phyloP scores from a whole-genome alignment of 2,329 filamentous ascomycete species.

The Tolypocladium tundrense region DNA sequence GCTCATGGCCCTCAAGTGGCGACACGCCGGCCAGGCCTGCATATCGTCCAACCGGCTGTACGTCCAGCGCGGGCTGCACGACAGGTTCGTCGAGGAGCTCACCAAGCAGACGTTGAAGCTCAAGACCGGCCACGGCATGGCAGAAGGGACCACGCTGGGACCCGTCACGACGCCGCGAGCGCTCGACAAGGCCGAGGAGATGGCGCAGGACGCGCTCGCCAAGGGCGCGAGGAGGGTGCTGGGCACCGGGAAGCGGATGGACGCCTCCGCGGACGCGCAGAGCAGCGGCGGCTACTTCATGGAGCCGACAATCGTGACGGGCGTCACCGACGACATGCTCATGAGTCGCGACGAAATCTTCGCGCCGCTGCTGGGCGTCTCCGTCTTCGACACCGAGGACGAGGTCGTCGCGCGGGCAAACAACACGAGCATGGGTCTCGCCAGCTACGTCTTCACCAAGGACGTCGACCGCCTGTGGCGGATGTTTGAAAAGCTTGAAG shows the following conservation, averaged over 20 bases:
- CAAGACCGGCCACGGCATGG: slow-evolving; percentile 50
- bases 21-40: slow-evolving; percentile 63
- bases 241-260: slow-evolving; percentile 44
- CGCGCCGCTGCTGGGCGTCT: slow-evolving; percentile 59
- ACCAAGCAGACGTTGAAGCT: slow-evolving; percentile 41
- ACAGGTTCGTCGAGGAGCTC: slow-evolving; percentile 46
- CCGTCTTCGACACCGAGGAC: slow-evolving; percentile 58
- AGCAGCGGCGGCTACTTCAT: slow-evolving; percentile 52
- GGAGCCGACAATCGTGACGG: slow-evolving; percentile 56
- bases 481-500: slow-evolving; percentile 38
- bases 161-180: slow-evolving; percentile 23
- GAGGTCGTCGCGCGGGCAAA: slow-evolving; percentile 61
- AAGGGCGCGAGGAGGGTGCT: slow-evolving; percentile 47
- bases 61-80: slow-evolving; percentile 50
- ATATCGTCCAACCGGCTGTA: slow-evolving; percentile 54
- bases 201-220: slow-evolving; percentile 46
- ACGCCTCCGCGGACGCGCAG: slow-evolving; percentile 9
- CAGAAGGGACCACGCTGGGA: slow-evolving; percentile 22
- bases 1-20: slow-evolving; percentile 56
- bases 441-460: slow-evolving; percentile 59
- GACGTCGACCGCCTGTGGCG: slow-evolving; percentile 30
- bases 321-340: slow-evolving; percentile 56
- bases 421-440: slow-evolving; percentile 55
- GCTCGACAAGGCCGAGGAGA: slow-evolving; percentile 29
- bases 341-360: slow-evolving; percentile 62